Conservation (phyloP, 257 asterid genomes). For the Verbena officinalis region DNA sequence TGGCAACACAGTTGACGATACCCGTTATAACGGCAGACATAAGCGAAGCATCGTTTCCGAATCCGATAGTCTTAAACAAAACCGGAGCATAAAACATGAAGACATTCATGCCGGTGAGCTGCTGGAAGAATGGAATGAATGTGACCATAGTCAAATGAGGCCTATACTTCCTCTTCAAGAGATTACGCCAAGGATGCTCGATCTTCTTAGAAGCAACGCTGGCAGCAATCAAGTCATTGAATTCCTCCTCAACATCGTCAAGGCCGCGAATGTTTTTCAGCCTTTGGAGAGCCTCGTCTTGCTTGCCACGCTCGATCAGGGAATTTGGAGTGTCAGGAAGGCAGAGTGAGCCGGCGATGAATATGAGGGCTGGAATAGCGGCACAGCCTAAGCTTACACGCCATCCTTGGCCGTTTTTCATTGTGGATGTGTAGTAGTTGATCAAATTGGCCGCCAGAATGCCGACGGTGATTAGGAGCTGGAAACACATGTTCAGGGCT, state of each 20-base stretch:
- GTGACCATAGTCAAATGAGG: conserved; percentile 49
- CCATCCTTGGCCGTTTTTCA: conserved; percentile 29
- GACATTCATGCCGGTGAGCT: conserved; percentile 68
- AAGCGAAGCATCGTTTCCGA: conserved; percentile 44
- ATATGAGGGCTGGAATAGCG: conserved; percentile 42
- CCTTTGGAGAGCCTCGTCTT: conserved; percentile 36
- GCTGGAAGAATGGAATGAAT: conserved; percentile 60
- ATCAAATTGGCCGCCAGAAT: conserved; percentile 37
- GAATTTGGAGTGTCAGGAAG: conserved; percentile 74
- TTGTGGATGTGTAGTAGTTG: conserved; percentile 26
- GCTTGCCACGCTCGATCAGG: conserved; percentile 51
- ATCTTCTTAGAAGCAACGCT: conserved; percentile 50
- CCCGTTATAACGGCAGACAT: conserved; percentile 54
- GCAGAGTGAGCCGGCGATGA: conserved; percentile 43
- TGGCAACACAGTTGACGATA: conserved; percentile 43
- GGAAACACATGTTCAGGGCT: conserved; percentile 47
- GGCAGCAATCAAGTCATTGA: conserved; percentile 49
- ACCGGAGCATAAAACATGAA: conserved; percentile 69
- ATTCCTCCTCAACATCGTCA: conserved; percentile 50
- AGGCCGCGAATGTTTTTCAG: conserved; percentile 51
- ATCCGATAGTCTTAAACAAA: conserved; percentile 56
- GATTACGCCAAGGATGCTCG: conserved; percentile 43
- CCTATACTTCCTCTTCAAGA: conserved; percentile 44
- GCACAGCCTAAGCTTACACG: conserved; percentile 45
- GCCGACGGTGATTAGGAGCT: conserved; percentile 47